A percentile compares a stretch with the other conserved stretches of the same genome.
These are phyloP conservation scores for Baudoinia panamericana DNA, from an alignment of 495 filamentous ascomycete genomes.

Conservation along the genomic window DNA sequence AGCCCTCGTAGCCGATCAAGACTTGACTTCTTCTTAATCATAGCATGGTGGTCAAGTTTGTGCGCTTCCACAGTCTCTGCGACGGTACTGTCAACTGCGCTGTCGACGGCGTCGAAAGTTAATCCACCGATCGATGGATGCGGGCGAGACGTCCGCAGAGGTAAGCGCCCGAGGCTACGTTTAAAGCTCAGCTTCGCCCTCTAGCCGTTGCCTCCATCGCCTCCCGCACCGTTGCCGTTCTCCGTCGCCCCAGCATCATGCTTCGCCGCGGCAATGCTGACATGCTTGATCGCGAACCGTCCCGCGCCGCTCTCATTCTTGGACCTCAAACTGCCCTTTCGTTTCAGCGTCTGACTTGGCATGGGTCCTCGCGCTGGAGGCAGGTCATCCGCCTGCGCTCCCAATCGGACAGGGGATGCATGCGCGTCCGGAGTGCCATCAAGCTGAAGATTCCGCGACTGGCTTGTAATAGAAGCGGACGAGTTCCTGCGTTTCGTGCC, in stretches of 20 bases:
- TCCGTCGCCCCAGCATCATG: neutral
- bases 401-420: neutral
- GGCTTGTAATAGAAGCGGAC: conserved; percentile 3
- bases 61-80: too few species aligned
- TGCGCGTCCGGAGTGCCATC: neutral
- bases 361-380: conserved; percentile 2
- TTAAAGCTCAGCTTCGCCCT: too few species aligned
- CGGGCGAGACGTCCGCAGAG: too few species aligned
- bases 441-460: conserved; percentile 3
- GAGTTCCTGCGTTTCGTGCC: conserved; percentile 26
- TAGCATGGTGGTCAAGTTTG: too few species aligned
- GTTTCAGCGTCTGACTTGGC: too few species aligned
- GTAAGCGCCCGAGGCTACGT: too few species aligned
- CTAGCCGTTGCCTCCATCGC: neutral
- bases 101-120: too few species aligned
- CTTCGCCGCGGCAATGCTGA: neutral
- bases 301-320: conserved; percentile 1
- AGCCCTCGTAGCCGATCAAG: too few species aligned
- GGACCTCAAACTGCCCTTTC: neutral
- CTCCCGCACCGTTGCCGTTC: neutral
- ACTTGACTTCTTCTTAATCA: too few species aligned
- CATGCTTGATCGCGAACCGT: neutral
- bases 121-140: too few species aligned
- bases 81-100: too few species aligned
- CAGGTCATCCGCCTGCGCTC: neutral